These are phyloP conservation scores for Chaetomium cochliodes DNA, from an alignment of 495 filamentous ascomycete genomes.

Conservation along the genomic window DNA sequence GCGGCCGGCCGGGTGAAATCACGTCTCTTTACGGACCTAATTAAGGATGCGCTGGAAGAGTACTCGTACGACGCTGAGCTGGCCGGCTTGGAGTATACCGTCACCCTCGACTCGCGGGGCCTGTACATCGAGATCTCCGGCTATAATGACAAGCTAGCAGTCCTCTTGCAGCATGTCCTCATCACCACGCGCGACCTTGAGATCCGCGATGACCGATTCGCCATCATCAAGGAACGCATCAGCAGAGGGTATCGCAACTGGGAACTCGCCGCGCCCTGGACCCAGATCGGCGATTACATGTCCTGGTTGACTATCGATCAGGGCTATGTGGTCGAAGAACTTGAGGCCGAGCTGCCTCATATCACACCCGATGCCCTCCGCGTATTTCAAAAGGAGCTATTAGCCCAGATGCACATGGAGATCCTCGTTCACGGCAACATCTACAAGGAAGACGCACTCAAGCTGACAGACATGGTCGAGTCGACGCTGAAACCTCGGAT, in stretches of 20 bases:
- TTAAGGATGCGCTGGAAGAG: conserved; percentile 85
- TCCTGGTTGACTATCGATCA: conserved; percentile 75
- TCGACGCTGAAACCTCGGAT: conserved; percentile 71
- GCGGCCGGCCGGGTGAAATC: conserved; percentile 75
- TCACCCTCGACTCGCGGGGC: conserved; percentile 67
- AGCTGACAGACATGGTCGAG: conserved; percentile 79
- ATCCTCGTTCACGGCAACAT: conserved; percentile 88
- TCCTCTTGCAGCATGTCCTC: conserved; percentile 88
- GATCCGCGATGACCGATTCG: conserved; percentile 78
- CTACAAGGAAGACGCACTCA: conserved; percentile 91
- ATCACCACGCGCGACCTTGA: conserved; percentile 81
- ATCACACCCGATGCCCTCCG: conserved; percentile 73
- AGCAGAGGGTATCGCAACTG: conserved; percentile 75
- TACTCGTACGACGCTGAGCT: conserved; percentile 97
- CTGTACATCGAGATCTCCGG: conserved; percentile 78
- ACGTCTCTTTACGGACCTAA: conserved; percentile 80
- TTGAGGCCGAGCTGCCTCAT: conserved; percentile 69
- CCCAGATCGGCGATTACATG: conserved; percentile 83
- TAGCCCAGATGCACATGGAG: conserved; percentile 85
- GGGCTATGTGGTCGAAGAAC: conserved; percentile 78
- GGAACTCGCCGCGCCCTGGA: conserved; percentile 82
- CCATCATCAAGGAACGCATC: conserved; percentile 86
- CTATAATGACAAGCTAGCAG: conserved; percentile 94
- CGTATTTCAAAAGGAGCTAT: conserved; percentile 73
- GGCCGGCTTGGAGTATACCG: conserved; percentile 81